Evolutionary conservation across 352 stramenopile species (phyloP), one percentile per base, ranked within the genome.

Genomic region (Globisporangium cederbergense): DNA sequence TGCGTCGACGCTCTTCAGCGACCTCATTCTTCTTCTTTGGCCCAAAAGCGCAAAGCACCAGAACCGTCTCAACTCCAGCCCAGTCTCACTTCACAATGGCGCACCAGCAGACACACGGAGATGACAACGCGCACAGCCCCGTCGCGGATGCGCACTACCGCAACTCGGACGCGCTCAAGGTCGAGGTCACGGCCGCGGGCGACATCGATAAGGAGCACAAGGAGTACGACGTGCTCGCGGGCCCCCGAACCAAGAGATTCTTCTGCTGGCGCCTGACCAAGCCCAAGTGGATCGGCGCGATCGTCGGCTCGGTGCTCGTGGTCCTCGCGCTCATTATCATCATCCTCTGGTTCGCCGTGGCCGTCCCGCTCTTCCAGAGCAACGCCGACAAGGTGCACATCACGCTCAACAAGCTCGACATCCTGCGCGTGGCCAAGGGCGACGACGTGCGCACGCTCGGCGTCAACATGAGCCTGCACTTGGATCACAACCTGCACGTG

Each of bases 401-500:
- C 43, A 66, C 61, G 11, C 66, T 90, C 63, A 90, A 90, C 72
- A 83, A 88, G 66, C 59, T 92, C 53, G 83, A 90, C 68, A 74
- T 90, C 55, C 75, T 78, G 59, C 61, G 58, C 32, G 66, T 90
- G 36, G 58, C 72, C 20, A 72, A 65, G 34, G 76, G 70, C 51
- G 56, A 64, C 14, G 59, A 62, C 32, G 55, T 54, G 22, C 67
- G 70, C 38, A 64, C 62, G 8, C 62, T 87, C 32, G 77, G 66
- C 30, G 75, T 89, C 2, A 74, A 87, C 64, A 53, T 92, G 5
- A 89, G 78, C 40, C 50, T 92, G 4, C 83, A 71, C 50, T 63
- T 87, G 10, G 60, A 78, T 58, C 74, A 88, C 68, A 72, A 85
- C 47, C 64, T 82, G 18, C 64, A 60, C 20, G 65, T 83, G 50